Conservation (phyloP, 108 stramenopile genomes). For the Nitzschia sp. region DNA sequence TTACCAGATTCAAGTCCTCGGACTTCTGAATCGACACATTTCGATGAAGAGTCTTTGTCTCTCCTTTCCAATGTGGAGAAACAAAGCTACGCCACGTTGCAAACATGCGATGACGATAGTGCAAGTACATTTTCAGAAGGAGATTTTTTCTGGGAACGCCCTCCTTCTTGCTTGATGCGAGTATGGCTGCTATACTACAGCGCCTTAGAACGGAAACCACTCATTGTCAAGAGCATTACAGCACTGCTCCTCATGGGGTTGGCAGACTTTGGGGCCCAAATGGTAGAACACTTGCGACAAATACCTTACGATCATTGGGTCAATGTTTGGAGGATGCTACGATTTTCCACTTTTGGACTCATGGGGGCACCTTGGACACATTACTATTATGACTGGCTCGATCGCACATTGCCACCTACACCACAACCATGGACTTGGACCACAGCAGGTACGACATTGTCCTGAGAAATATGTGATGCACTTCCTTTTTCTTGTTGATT, state of each 20-base stretch:
- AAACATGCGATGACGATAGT: not conserved
- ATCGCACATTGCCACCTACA: conserved; percentile 40
- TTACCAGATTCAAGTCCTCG: conserved; percentile 1
- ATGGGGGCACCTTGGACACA: conserved; percentile 40
- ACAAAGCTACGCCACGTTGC: not conserved
- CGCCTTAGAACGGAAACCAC: conserved; percentile 16
- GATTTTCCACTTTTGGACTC: conserved; percentile 39
- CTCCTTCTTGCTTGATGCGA: conserved; percentile 4
- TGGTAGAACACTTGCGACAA: conserved; percentile 34
- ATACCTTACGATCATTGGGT: conserved; percentile 7
- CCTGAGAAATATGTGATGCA: too few relatives aligned
- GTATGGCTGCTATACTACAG: conserved; percentile 31
- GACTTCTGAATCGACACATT: not conserved
- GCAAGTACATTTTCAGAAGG: not conserved
- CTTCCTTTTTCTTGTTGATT: not conserved
- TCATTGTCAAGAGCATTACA: conserved; percentile 42
- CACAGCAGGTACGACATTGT: conserved; percentile 14
- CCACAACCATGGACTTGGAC: conserved; percentile 34
- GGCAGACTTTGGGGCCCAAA: conserved; percentile 39
- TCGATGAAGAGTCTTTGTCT: conserved; percentile 17
- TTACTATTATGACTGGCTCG: conserved; percentile 43
- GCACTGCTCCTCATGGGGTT: conserved; percentile 34
- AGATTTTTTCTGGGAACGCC: not conserved
- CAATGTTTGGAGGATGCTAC: conserved; percentile 15
- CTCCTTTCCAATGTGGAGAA: conserved; percentile 12